Evolutionary conservation across 805 yeast genomes (phyloP), one percentile per base, ranked within the genome.

Genomic region (Metschnikowia corniflorae): DNA sequence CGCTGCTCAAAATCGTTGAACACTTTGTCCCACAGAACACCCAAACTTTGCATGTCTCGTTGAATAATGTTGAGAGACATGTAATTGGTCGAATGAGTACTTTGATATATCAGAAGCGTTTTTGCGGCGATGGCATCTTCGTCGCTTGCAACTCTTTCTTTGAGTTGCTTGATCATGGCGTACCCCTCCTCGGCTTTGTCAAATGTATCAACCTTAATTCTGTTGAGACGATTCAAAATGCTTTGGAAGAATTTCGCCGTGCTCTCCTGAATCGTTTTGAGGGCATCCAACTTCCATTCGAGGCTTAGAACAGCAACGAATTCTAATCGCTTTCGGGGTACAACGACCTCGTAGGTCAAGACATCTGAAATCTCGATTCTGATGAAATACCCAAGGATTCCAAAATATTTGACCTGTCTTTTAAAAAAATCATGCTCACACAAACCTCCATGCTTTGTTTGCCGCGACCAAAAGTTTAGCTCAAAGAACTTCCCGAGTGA

Each of bases 401-500:
- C 86, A 60, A 91, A 91, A 55, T 83, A 87, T 46, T 89, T 78
- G 15, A 82, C 77, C 54, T 89, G 96, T 42, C 83, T 86, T 37
- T 80, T 77, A 46, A 86, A 82, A 39, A 82, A 80, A 55, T 88
- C 87, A 60, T 91, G 97, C 0, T 70, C 60, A 58, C 98, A 93
- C 13, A 46, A 48, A 23, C 68, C 60, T 37, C 83, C 76, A 16
- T 49, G 37, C 5, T 42, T 41, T 2, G 66, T 61, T 32, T 58
- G 51, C 16, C 55, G 52, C 4, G 70, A 70, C 85, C 95, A 87
- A 55, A 89, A 89, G 20, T 83, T 68, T 16, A 89, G 65, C 62
- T 93, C 97, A 16, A 93, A 65, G 55, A 85, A 93, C 54, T 94
- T 94, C 0, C 97, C 98, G 60, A 93, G 82, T 0, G 97, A 91